A percentile compares a stretch with the other conserved stretches of the same genome.
phyloP scores from a whole-genome alignment of 108 stramenopile species.

The Skeletonema marinoi region DNA sequence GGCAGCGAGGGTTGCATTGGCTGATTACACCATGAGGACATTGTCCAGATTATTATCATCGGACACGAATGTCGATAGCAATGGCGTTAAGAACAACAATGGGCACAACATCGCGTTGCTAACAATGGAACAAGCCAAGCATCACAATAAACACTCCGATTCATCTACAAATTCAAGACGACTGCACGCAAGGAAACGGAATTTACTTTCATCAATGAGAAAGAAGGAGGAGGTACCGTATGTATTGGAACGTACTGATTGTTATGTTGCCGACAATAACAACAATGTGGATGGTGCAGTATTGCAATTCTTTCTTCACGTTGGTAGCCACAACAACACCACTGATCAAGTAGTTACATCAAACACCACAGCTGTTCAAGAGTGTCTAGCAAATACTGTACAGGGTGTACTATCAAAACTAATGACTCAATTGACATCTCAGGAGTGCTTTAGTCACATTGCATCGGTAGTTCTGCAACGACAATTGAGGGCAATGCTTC shows the following conservation, averaged over 20 bases:
- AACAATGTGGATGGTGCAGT: not conserved
- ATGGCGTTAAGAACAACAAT: not conserved
- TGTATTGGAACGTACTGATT: constrained; percentile 78
- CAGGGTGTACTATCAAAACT: constrained; percentile 6
- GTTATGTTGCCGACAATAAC: constrained; percentile 10
- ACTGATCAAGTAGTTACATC: not conserved
- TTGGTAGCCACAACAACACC: not conserved
- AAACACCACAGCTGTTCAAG: not conserved
- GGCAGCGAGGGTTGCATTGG: constrained; percentile 30
- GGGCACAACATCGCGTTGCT: constrained; percentile 19
- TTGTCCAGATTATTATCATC: constrained; percentile 3
- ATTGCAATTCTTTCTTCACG: constrained; percentile 27
- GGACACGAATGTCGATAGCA: not conserved
- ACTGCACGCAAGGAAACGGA: not conserved
- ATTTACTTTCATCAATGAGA: constrained; percentile 12
- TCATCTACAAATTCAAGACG: not conserved
- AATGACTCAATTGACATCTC: constrained; percentile 4
- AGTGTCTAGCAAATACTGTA: not conserved
- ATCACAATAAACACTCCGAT: constrained; percentile 7
- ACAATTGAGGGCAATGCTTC: constrained; percentile 49
- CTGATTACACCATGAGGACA: constrained; percentile 36
- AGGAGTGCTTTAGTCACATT: constrained; percentile 52
- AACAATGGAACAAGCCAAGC: constrained; percentile 50
- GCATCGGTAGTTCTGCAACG: constrained; percentile 70
- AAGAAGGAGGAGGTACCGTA: constrained; percentile 42